A percentile compares a stretch with the other conserved stretches of the same genome.
Evolutionary conservation across 176 grass and related monocot species (phyloP).

Genomic region (Themeda triandra): DNA sequence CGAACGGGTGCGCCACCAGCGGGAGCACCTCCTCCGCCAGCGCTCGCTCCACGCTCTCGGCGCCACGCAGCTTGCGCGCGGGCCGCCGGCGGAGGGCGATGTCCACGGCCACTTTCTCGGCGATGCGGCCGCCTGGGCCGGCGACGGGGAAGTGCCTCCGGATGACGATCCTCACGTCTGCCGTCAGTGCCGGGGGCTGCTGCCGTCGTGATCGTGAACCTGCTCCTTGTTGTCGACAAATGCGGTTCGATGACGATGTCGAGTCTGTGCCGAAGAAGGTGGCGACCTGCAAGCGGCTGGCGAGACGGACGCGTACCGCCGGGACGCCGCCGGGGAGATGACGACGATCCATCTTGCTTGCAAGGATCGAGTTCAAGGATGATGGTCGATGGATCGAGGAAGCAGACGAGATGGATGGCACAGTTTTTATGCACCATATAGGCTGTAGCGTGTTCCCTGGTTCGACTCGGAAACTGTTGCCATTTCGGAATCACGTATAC

Average conservation of each 20-base stretch:
- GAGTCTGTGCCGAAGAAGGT: neutral
- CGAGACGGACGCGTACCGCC: neutral
- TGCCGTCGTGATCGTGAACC: neutral
- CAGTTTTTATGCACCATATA: neutral
- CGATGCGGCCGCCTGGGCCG: neutral
- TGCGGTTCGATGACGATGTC: neutral
- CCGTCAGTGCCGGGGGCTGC: neutral
- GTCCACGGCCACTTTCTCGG: conserved; percentile 12
- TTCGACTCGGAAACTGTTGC: neutral
- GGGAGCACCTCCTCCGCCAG: conserved; percentile 4
- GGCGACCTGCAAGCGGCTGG: neutral
- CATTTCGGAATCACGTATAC: neutral
- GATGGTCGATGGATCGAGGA: neutral
- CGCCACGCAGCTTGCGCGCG: neutral
- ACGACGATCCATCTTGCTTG: neutral
- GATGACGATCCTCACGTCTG: conserved; percentile 7
- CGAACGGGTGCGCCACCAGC: conserved; percentile 15
- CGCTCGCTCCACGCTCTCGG: neutral
- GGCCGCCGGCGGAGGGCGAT: conserved; percentile 15
- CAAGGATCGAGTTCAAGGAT: neutral
- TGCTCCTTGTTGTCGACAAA: neutral
- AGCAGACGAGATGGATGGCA: neutral
- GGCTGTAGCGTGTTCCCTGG: neutral
- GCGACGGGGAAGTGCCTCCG: conserved; percentile 3
- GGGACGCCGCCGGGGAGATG: neutral